phyloP scores from a whole-genome alignment of 768 basidiomycete genomes.

The Chiua virens region DNA sequence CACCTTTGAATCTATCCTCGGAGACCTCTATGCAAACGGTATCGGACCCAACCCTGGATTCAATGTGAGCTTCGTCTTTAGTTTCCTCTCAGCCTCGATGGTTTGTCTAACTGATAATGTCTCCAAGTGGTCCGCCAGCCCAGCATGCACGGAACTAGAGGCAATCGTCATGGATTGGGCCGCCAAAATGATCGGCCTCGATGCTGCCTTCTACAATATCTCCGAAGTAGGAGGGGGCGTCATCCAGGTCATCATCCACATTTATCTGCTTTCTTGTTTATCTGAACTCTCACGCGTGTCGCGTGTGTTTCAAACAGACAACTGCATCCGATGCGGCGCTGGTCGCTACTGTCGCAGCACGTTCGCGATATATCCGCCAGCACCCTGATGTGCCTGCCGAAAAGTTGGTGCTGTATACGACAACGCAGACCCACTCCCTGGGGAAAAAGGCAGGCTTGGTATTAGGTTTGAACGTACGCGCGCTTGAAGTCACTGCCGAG shows the following conservation, averaged over 20 bases:
- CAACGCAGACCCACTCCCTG: slow-evolving; percentile 88
- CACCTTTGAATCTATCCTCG: slow-evolving; percentile 81
- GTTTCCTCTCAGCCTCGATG: not conserved
- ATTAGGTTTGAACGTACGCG: slow-evolving; percentile 71
- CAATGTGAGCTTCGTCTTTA: slow-evolving; percentile 49
- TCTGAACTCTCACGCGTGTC: not conserved
- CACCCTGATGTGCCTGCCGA: slow-evolving; percentile 51
- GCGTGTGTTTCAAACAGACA: slow-evolving; percentile 43
- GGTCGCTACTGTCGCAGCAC: slow-evolving; percentile 77
- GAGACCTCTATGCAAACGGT: slow-evolving; percentile 76
- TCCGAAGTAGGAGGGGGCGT: slow-evolving; percentile 78
- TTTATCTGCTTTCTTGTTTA: not conserved
- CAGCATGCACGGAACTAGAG: slow-evolving; percentile 91
- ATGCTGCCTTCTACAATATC: slow-evolving; percentile 59
- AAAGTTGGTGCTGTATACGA: slow-evolving; percentile 80
- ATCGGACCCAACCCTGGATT: slow-evolving; percentile 81
- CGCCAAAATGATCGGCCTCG: slow-evolving; percentile 76
- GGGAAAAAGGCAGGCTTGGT: slow-evolving; percentile 79
- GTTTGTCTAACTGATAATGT: not conserved
- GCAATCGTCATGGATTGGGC: slow-evolving; percentile 90
- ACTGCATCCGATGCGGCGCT: slow-evolving; percentile 85
- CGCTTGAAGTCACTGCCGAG: slow-evolving; percentile 61
- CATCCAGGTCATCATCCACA: slow-evolving; percentile 57
- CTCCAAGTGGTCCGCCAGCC: slow-evolving; percentile 81
- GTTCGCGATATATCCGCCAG: slow-evolving; percentile 51